phyloP scores from a whole-genome alignment of 139 green algal species.

The Chlamydomonas sp. region DNA sequence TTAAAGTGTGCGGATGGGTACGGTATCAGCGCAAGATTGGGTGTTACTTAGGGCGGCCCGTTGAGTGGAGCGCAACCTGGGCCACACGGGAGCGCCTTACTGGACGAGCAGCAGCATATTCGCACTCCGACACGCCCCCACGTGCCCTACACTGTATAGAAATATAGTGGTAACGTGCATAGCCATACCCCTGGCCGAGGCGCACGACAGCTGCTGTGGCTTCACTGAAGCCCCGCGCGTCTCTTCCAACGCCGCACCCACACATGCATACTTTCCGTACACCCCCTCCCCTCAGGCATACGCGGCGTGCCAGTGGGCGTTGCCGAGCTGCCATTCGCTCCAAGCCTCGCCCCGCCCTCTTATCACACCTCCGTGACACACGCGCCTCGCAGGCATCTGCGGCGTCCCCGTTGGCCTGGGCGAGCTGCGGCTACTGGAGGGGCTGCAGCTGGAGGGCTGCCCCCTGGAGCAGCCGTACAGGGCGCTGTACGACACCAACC shows the following conservation, averaged over 20 bases:
- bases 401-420: slow-evolving; percentile 42
- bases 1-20: no score
- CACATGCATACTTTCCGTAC: not conserved
- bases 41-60: no score
- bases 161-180: no score
- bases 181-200: no score
- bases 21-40: no score
- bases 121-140: no score
- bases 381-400: slow-evolving; percentile 28
- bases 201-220: no score
- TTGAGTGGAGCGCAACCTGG: no score
- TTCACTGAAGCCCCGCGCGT: no score
- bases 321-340: not conserved
- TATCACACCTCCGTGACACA: not conserved
- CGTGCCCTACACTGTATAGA: no score
- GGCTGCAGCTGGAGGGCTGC: slow-evolving; percentile 62
- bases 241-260: not conserved
- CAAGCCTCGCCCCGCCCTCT: not conserved
- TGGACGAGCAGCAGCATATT: no score
- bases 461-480: slow-evolving; percentile 37
- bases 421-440: slow-evolving; percentile 54
- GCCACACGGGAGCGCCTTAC: no score
- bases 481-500: slow-evolving; percentile 57
- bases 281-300: not conserved
- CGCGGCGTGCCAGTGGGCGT: not conserved